A percentile compares a stretch with the other conserved stretches of the same genome.
phyloP scores from a whole-genome alignment of 208 protist species.

The Leishmania mexicana region DNA sequence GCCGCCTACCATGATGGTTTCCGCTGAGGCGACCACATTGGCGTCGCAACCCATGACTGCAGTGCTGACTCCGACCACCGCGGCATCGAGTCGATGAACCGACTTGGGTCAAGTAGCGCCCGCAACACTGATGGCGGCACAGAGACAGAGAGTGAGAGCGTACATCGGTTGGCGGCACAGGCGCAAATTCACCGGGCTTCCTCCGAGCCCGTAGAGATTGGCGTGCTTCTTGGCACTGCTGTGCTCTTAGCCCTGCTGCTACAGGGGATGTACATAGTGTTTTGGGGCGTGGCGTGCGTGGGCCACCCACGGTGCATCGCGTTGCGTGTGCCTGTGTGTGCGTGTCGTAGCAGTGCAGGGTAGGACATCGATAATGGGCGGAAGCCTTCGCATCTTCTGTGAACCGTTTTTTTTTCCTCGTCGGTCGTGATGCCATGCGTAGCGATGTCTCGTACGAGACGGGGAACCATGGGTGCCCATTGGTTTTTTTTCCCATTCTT shows the following conservation, averaged over 20 bases:
- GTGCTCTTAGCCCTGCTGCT: not conserved
- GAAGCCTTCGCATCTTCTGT: not conserved
- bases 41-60: not conserved
- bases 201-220: not conserved
- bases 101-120: not conserved
- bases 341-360: not conserved
- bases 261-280: not conserved
- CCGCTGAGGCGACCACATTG: not conserved
- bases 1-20: not conserved
- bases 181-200: not conserved
- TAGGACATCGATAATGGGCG: not conserved
- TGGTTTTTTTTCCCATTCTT: not conserved
- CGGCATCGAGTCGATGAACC: not conserved
- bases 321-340: not conserved
- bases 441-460: not conserved
- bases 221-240: not conserved
- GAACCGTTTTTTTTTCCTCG: not conserved
- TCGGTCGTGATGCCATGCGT: not conserved
- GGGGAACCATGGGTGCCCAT: not conserved
- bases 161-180: not conserved
- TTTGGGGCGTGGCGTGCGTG: not conserved
- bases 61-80: not conserved
- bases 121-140: too few relatives aligned
- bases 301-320: not conserved
- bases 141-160: not conserved